These are phyloP conservation scores for Amphibolis antarctica DNA, from an alignment of 106 monocot species.

Conservation along the genomic window DNA sequence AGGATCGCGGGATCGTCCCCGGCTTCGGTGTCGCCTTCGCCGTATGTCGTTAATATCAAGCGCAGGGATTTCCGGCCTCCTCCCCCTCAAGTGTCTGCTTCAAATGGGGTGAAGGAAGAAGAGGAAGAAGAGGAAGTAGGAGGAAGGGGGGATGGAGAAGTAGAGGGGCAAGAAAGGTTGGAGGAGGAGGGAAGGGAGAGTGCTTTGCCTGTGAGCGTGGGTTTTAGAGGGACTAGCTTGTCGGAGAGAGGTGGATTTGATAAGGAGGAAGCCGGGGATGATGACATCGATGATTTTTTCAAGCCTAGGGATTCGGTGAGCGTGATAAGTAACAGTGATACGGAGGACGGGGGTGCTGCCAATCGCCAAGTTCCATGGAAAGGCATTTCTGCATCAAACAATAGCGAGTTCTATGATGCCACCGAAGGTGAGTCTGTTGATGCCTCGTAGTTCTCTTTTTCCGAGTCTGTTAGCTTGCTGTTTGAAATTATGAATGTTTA, in stretches of 20 bases:
- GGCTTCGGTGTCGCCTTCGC: conserved; percentile 12
- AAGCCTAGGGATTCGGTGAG: conserved; percentile 25
- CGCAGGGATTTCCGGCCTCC: conserved; percentile 12
- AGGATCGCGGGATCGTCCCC: conserved; percentile 13
- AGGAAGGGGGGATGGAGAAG: not conserved
- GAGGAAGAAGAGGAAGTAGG: not conserved
- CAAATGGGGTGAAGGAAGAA: not conserved
- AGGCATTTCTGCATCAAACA: not conserved
- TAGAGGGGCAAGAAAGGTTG: not conserved
- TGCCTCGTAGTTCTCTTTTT: not conserved
- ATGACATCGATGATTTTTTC: conserved; percentile 21
- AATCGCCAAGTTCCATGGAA: not conserved
- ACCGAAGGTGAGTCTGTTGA: conserved; percentile 25
- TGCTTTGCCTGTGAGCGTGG: not conserved
- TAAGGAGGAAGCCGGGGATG: conserved; percentile 6
- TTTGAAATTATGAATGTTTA: not conserved
- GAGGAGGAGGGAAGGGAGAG: conserved; percentile 8
- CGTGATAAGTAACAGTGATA: conserved; percentile 18
- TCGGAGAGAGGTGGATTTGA: not conserved
- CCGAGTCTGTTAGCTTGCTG: not conserved
- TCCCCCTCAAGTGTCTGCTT: not conserved
- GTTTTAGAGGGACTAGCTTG: no score
- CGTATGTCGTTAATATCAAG: conserved; percentile 32
- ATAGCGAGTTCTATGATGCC: conserved; percentile 38
- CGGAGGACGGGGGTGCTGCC: conserved; percentile 8